Evolutionary conservation across 2,329 filamentous ascomycete species (phyloP), one percentile per base, ranked within the genome.

Genomic region (Monosporascus sp.): DNA sequence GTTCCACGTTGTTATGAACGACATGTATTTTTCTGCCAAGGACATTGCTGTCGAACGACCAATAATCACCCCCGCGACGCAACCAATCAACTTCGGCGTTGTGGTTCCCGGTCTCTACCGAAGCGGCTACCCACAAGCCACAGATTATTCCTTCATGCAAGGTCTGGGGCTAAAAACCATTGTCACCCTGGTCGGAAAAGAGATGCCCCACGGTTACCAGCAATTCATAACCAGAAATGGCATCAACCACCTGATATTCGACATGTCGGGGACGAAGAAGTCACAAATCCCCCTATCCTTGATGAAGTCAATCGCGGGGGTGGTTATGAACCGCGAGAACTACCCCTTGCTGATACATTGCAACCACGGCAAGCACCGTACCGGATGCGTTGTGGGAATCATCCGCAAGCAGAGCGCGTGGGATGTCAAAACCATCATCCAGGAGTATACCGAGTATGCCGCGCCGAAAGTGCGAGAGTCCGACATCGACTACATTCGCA

Each of bases 341-440:
- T 85, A 94, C 60, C 92, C 92, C 0, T 71, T 97, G 11, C 78
- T 96, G 40, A 81, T 97, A 47, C 92, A 97, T 70, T 97, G 92
- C 79, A 97, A 96, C 67, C 92, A 96, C 62, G 92, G 92, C 67
- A 94, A 86, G 80, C 92, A 97, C 67, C 87, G 92, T 54, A 96
- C 92, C 19, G 92, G 92, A 22, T 96, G 91, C 66, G 87, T 94
- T n/a, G 81, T 92, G 48, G 92, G 85, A 19, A 85, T 88, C 53
- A 80, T 95, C 57, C 85, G 91, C 58, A 90, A 88, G 67, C 72
- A 89, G 14, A 81, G 84, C 16, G 84, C 87, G 16, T 90, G 88
- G 85, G 74, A 83, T 19, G 68, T 84, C 1, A 69, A 79, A 1
- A 73, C 76, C 17, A 82, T 89, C 37, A 69, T 94, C 37, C 77